A percentile compares a stretch with the other conserved stretches of the same genome.
Conservation (phyloP, 768 basidiomycete genomes). For the Pleurotus citrinopileatus region DNA sequence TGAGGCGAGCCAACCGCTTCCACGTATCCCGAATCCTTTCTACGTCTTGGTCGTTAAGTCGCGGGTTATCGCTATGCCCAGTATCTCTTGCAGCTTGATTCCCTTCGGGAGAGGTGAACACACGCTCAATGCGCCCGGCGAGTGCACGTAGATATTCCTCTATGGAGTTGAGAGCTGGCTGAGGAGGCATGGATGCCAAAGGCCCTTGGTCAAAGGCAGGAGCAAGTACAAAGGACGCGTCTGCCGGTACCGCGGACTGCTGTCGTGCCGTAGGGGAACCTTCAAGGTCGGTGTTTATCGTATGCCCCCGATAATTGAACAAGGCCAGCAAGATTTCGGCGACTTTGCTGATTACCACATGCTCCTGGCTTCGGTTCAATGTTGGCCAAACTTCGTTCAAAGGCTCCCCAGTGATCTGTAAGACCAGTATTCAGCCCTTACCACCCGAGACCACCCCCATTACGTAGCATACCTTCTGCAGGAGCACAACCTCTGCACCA, state of each 20-base stretch:
- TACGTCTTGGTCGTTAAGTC: constrained; percentile 21
- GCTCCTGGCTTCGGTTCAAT: constrained; percentile 17
- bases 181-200: constrained; percentile 19
- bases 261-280: constrained; percentile 13
- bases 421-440: not conserved
- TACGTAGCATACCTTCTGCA: constrained; percentile 23
- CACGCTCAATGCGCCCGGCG: constrained; percentile 21
- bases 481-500: constrained; percentile 27
- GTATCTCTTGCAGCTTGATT: constrained; percentile 7
- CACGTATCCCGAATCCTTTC: constrained; percentile 21
- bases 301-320: constrained; percentile 21
- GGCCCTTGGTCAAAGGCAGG: constrained; percentile 25
- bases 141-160: constrained; percentile 26
- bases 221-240: constrained; percentile 18
- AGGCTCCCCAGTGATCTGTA: constrained; percentile 22
- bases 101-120: constrained; percentile 14
- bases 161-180: constrained; percentile 19
- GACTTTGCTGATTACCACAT: constrained; percentile 20
- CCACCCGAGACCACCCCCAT: not conserved
- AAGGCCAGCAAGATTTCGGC: constrained; percentile 23
- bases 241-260: constrained; percentile 3
- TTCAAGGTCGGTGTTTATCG: constrained; percentile 22
- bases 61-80: constrained; percentile 8
- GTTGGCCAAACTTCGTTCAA: constrained; percentile 23
- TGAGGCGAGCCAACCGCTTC: constrained; percentile 19